Evolutionary conservation across 1,284 basidiomycete species (phyloP).

Genomic region (Puccinia polysora): DNA sequence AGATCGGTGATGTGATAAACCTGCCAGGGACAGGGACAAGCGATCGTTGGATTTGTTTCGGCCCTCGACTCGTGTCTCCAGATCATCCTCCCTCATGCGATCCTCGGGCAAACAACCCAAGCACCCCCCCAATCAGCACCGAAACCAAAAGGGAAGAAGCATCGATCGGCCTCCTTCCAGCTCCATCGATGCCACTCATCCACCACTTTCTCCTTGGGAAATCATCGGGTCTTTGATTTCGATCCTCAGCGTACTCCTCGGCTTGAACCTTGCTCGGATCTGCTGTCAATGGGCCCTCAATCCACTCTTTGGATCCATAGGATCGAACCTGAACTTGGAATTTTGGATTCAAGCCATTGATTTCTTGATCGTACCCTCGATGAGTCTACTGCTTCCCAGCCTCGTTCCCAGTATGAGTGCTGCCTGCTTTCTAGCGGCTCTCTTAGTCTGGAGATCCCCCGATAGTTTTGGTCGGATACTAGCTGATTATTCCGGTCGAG

Average conservation of each 20-base stretch:
- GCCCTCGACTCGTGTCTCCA: no score
- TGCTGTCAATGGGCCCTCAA: slow-evolving; percentile 15
- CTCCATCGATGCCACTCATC: no score
- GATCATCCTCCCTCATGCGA: no score
- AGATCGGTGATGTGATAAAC: no score
- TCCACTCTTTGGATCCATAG: slow-evolving; percentile 28
- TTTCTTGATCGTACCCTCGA: slow-evolving; percentile 14
- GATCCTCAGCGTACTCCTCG: slow-evolving; percentile 12
- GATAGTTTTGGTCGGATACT: slow-evolving; percentile 6
- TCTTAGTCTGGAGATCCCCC: slow-evolving; percentile 25
- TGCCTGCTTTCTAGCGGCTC: slow-evolving; percentile 2
- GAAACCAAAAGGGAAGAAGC: no score
- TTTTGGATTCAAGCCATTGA: slow-evolving; percentile 5
- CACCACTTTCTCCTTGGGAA: no score
- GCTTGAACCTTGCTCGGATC: not conserved
- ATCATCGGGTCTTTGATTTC: no score
- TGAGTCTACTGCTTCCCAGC: not conserved
- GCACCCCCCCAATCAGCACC: no score
- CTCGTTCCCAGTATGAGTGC: slow-evolving; percentile 5
- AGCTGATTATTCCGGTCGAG: not conserved
- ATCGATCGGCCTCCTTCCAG: no score
- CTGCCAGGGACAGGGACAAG: no score
- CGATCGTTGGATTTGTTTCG: no score
- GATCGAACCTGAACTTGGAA: slow-evolving; percentile 3
- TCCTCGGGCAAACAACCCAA: no score